A percentile compares a stretch with the other conserved stretches of the same genome.
Evolutionary conservation across 2,329 filamentous ascomycete species (phyloP).

Genomic region (Colletotrichum somersetense): DNA sequence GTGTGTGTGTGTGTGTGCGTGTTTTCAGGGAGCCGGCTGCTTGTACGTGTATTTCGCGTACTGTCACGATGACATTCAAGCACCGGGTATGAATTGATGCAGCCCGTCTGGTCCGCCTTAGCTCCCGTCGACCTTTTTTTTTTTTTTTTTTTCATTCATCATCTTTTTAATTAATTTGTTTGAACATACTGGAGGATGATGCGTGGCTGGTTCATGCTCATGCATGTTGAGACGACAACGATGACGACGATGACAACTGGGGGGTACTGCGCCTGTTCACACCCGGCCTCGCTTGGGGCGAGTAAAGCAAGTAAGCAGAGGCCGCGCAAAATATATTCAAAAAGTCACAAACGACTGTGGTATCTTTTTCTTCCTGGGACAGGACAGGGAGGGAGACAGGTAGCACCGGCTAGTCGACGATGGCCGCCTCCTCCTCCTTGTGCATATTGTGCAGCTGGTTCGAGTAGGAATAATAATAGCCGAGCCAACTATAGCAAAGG

Average conservation of each 20-base stretch:
- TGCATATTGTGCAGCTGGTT: conserved; percentile 1
- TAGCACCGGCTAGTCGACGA: conserved; percentile 25
- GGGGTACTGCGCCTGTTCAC: background rate
- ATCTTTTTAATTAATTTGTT: too few species aligned
- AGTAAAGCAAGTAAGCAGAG: conserved; percentile 3
- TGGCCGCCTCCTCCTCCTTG: background rate
- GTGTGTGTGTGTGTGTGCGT: too few species aligned
- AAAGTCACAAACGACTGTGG: conserved; percentile 1
- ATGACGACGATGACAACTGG: too few species aligned
- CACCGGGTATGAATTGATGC: conserved; percentile 13
- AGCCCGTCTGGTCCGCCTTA: conserved; percentile 14
- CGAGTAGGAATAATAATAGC: background rate
- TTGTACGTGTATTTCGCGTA: background rate
- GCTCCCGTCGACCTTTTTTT: conserved; percentile 13
- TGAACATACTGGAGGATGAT: conserved; percentile 16
- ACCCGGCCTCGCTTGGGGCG: conserved; percentile 30
- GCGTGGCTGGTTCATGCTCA: conserved; percentile 17
- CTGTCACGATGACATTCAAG: background rate
- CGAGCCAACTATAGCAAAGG: background rate
- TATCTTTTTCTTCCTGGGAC: too few species aligned
- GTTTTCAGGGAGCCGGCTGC: background rate
- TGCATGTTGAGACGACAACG: background rate
- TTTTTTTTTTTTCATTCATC: too few species aligned
- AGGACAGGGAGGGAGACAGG: background rate
- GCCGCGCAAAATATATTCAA: conserved; percentile 3